Base-by-base conservation (phyloP, 495 filamentous ascomycete genomes). In the Trichoderma orchidacearum region DNA sequence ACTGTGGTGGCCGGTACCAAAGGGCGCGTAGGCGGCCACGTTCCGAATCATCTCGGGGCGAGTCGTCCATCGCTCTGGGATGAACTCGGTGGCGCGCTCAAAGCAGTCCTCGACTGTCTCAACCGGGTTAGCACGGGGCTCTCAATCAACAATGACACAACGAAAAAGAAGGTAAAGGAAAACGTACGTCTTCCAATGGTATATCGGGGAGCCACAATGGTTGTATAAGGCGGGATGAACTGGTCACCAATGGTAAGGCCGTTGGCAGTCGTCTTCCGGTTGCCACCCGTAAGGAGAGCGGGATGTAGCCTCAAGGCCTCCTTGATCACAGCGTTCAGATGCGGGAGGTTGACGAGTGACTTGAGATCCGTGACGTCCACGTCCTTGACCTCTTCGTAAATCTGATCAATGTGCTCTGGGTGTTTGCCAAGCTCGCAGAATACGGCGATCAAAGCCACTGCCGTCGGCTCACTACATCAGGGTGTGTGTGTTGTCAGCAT, bases 281-380 rank as follows among this genome's bases (percentile, higher is more conserved):
- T 65, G 13, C 74, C 66, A 2, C 65, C 78, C 17, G 67, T 68
- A 0, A 75, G 70, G 0, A 80, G 74, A 5, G 76, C 73, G 4
- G 79, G 72, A 50, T 81, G 70, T 4, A 84, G 62, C 0, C 81
- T 69, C 34, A 85, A 63, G 0, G 80, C 68, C 63, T 86, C 81
- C 25, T 75, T 71, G 60, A 81, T 80, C 27, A 74, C 62, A 5
- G 73, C 74, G 48, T 78, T 72, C 11, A 81, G 57, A 55, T 75
- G 55, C 31, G 53, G 53, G 1, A 60, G 30, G 11, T 59, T 61
- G 36, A 28, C 30, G 9, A 64, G 56, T 6, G 35, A 17, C 35
- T 38, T 38, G 35, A 38, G 35, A 38, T 38, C 35, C 35, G 15
- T 3, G 15, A 18, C 35, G 18, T 38, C 35, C 6, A 38, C 35